Evolutionary conservation across 192 early-diverging fungal species (phyloP), one percentile per base, ranked within the genome.

Genomic region (Backusella psychrophila): DNA sequence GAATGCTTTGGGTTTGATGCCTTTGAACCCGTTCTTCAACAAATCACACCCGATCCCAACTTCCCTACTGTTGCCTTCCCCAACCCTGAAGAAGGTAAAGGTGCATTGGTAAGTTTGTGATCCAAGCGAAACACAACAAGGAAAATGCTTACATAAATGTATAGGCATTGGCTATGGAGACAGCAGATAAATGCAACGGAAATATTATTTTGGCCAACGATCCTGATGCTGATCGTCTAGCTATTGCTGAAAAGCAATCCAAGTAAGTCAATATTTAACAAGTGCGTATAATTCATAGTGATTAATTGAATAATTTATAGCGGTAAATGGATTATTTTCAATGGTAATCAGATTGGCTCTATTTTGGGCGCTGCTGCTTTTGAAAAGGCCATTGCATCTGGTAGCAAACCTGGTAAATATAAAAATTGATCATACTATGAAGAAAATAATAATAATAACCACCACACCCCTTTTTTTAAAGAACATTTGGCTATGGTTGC

Each of bases 191-290:
- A 26, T 74, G 80, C 49, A 85, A 85, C 36, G 78, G 86, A 21
- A 75, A 71, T 12, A 78, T 97, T 19, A 93, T 98, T 8, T 81
- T 98, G 41, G 96, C 96, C 17, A 98, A 98, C 81, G 97, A 98
- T 78, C 97, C 97, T 1, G 97, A 98, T 81, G 94, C 94, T 19
- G 97, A 98, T 82, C 89, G 97, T 38, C 90, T 98, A 72, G 94
- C 95, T 0, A 90, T 93, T n/a, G 94, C 95, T 12, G 95, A 96
- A 86, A 89, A 89, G 79, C 90, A 90, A 81, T 59, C 82, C 9
- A 83, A 85, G 69, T 71, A 71, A 33, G 41, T 49, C 44, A 12
- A 9, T 33, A 21, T 8, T 6, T 23, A 67, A 15, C 34, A 5
- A 33, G 14, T 33, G 67, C 38, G 14, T 66, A 44, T n/a, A 11